These are phyloP conservation scores for Dipodascus albidus DNA, from an alignment of 805 yeast species.

Conservation along the genomic window DNA sequence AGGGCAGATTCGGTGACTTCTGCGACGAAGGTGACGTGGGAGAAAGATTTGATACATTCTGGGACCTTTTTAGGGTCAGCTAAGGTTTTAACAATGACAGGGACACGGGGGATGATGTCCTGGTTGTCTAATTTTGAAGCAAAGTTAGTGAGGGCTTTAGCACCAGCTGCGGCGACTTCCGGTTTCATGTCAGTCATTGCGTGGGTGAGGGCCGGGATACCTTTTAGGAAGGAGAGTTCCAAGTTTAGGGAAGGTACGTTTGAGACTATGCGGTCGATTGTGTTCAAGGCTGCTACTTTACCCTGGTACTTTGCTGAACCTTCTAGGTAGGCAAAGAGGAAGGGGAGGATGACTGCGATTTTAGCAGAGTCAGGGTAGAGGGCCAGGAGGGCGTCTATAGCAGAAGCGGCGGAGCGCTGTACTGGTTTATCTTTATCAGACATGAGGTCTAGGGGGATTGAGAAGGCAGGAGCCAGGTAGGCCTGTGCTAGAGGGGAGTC, in stretches of 20 bases:
- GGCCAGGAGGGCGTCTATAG: constrained; percentile 59
- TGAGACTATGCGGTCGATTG: constrained; percentile 62
- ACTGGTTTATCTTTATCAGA: constrained; percentile 86
- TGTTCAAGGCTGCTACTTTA: constrained; percentile 66
- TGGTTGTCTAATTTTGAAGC: constrained; percentile 83
- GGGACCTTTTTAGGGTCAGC: constrained; percentile 86
- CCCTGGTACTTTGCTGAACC: constrained; percentile 92
- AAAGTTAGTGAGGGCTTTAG: constrained; percentile 53
- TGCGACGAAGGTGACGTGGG: constrained; percentile 93
- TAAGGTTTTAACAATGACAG: constrained; percentile 74
- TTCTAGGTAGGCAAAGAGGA: constrained; percentile 48
- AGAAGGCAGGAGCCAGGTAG: constrained; percentile 51
- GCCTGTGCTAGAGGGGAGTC: constrained; percentile 67
- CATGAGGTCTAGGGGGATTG: constrained; percentile 54
- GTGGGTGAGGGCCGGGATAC: constrained; percentile 80
- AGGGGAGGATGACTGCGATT: constrained; percentile 56
- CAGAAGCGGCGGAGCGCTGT: constrained; percentile 73
- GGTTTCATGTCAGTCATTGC: constrained; percentile 94
- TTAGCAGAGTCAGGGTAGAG: constrained; percentile 69
- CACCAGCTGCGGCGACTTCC: constrained; percentile 80
- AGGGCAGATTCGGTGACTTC: constrained; percentile 96
- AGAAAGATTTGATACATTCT: constrained; percentile 74
- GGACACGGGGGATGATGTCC: constrained; percentile 80
- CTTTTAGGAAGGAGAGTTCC: constrained; percentile 65
- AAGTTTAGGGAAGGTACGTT: constrained; percentile 78